Evolutionary conservation across 2,329 filamentous ascomycete species (phyloP).

Genomic region (Zymoseptoria ardabiliae): DNA sequence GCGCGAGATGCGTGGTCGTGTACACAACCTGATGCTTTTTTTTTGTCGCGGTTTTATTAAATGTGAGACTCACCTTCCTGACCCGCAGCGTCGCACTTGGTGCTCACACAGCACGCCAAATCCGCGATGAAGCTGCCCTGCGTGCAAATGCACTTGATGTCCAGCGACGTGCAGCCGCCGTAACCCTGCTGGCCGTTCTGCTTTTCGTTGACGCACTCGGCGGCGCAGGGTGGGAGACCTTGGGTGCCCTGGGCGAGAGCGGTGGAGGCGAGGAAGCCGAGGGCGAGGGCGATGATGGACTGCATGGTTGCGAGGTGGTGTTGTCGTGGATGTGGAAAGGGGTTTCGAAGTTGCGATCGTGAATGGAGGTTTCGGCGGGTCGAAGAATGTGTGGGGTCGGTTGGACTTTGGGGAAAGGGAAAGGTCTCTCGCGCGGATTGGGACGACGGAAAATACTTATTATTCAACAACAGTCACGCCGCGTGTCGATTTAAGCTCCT

Average conservation of each 20-base stretch:
- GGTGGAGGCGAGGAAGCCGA: neutral
- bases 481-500: neutral
- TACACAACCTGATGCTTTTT: too few species aligned
- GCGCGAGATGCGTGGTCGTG: too few species aligned
- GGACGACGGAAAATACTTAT: neutral
- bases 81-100: conserved; percentile 26
- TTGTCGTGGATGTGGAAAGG: neutral
- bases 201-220: neutral
- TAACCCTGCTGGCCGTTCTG: neutral
- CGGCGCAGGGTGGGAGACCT: neutral
- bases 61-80: conserved; percentile 26
- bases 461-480: neutral
- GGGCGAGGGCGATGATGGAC: neutral
- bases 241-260: neutral
- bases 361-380: neutral
- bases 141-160: conserved; percentile 35
- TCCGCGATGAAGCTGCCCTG: conserved; percentile 27
- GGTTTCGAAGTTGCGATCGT: neutral
- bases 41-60: neutral
- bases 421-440: too few species aligned
- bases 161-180: conserved; percentile 28
- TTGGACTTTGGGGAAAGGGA: neutral
- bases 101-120: conserved; percentile 35
- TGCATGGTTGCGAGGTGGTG: neutral
- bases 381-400: neutral